phyloP scores from a whole-genome alignment of 2,329 filamentous ascomycete genomes.

The Fusarium sp. region DNA sequence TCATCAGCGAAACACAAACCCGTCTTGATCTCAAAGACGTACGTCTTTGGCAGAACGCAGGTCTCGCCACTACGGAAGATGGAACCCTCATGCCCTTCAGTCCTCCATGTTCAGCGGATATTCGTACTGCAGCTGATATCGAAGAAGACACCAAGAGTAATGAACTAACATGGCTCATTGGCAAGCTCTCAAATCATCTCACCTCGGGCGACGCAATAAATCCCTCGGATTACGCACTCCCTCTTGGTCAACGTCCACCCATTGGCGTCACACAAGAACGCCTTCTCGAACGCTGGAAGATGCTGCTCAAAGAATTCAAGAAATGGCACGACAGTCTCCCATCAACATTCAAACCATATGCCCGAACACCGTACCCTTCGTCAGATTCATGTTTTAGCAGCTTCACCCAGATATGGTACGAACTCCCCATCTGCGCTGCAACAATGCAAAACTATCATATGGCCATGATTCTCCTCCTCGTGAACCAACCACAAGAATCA shows the following conservation, averaged over 20 bases:
- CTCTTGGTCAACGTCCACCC: slow-evolving; percentile 17
- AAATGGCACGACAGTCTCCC: slow-evolving; percentile 34
- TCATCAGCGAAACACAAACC: slow-evolving; percentile 40
- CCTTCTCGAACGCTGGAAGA: slow-evolving; percentile 28
- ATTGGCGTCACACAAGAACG: slow-evolving; percentile 37
- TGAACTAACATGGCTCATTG: slow-evolving; percentile 70
- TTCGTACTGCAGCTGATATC: slow-evolving; percentile 59
- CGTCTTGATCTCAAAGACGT: slow-evolving; percentile 66
- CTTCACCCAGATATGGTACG: slow-evolving; percentile 69
- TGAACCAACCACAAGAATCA: slow-evolving; percentile 54
- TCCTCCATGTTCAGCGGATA: slow-evolving; percentile 53
- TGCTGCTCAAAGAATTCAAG: slow-evolving; percentile 22
- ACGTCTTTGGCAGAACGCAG: slow-evolving; percentile 71
- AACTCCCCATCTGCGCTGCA: slow-evolving; percentile 69
- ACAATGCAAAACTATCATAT: slow-evolving; percentile 74
- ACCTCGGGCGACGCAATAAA: slow-evolving; percentile 62
- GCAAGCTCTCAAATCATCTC: slow-evolving; percentile 73
- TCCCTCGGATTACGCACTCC: slow-evolving; percentile 41
- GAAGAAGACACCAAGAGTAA: slow-evolving; percentile 72
- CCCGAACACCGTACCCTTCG: slow-evolving; percentile 6
- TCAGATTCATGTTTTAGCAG: not conserved
- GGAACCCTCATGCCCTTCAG: slow-evolving; percentile 33
- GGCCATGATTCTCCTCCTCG: slow-evolving; percentile 67
- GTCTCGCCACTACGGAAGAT: slow-evolving; percentile 57
- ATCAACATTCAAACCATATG: slow-evolving; percentile 18